Conservation (phyloP, 768 basidiomycete genomes). For the Amanita muscaria region DNA sequence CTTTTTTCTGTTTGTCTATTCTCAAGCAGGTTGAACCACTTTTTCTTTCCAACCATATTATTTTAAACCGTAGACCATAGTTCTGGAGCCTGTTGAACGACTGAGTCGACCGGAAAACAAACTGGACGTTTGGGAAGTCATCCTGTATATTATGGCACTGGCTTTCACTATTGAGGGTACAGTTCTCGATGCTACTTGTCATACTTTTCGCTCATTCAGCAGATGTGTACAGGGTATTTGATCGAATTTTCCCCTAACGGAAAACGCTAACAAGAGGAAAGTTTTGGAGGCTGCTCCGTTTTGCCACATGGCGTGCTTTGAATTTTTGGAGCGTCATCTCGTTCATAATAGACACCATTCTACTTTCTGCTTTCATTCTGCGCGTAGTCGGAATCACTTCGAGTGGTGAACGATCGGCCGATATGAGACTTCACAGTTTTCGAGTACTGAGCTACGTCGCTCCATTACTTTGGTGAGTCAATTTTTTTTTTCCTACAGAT, state of each 20-base stretch:
- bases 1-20: constrained; percentile 71
- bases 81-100: constrained; percentile 70
- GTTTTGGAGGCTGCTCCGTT: constrained; percentile 63
- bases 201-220: not conserved
- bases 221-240: constrained; percentile 49
- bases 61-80: constrained; percentile 27
- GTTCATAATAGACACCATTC: constrained; percentile 62
- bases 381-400: constrained; percentile 51
- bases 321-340: constrained; percentile 71
- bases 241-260: not conserved
- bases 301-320: constrained; percentile 76
- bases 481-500: not conserved
- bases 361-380: constrained; percentile 65
- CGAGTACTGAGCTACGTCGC: constrained; percentile 84
- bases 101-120: constrained; percentile 41
- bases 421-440: constrained; percentile 61
- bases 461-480: constrained; percentile 74
- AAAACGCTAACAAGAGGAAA: constrained; percentile 17
- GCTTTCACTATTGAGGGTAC: constrained; percentile 76
- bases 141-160: constrained; percentile 70
- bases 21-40: constrained; percentile 59
- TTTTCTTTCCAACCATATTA: not conserved
- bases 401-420: constrained; percentile 25
- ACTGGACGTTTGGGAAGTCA: constrained; percentile 76
- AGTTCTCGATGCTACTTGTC: constrained; percentile 6